Conservation (phyloP, 2,329 filamentous ascomycete genomes). For the Talaromyces pinophilus region DNA sequence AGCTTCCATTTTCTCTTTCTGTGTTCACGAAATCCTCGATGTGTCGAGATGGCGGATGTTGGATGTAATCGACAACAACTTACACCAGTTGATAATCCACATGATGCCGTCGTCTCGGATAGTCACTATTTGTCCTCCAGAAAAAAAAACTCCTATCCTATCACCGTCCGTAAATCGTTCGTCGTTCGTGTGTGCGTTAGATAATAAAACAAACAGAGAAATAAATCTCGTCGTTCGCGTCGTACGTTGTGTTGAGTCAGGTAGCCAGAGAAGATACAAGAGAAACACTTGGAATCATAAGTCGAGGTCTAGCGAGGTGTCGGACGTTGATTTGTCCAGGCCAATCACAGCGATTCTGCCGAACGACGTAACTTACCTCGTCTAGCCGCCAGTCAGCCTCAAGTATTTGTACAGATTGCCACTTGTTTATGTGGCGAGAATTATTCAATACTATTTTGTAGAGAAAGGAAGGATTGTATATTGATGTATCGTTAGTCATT, state of each 20-base stretch:
- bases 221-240: not conserved
- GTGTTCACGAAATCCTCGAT: not conserved
- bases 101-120: constrained; percentile 53
- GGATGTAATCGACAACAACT: constrained; percentile 31
- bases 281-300: not conserved
- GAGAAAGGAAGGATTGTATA: not conserved
- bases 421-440: not conserved
- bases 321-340: constrained; percentile 22
- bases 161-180: not conserved
- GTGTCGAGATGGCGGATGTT: not conserved
- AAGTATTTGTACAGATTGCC: not conserved
- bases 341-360: constrained; percentile 8
- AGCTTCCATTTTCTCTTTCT: not conserved
- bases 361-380: not conserved
- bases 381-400: constrained; percentile 5
- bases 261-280: not conserved
- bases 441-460: not conserved
- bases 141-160: not conserved
- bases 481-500: not conserved
- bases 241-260: not conserved
- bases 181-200: not conserved
- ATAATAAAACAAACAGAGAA: not conserved
- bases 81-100: constrained; percentile 98
- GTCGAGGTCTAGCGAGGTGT: constrained; percentile 14
- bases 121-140: not conserved